Evolutionary conservation across 345 rosid genomes (phyloP).

Genomic region (Fremontodendron californicum): DNA sequence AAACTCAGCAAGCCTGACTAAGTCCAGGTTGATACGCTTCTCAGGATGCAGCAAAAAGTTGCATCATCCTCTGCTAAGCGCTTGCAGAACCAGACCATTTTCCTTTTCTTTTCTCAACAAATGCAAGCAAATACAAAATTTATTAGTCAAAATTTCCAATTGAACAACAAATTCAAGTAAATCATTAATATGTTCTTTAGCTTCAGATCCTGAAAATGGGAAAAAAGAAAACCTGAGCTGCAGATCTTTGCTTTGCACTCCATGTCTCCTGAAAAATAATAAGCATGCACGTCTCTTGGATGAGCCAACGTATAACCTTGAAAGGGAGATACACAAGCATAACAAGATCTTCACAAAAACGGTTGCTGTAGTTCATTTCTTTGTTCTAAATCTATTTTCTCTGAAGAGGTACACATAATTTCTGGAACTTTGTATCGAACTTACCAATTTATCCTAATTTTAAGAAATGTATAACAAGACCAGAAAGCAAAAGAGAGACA

Average conservation of each 20-base stretch:
- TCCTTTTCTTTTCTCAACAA: background rate
- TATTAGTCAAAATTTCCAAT: background rate
- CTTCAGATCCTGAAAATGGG: background rate
- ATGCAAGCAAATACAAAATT: background rate
- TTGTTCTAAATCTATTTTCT: background rate
- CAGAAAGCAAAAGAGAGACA: background rate
- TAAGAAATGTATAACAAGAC: background rate
- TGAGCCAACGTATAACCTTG: background rate
- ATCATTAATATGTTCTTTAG: background rate
- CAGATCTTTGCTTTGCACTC: background rate
- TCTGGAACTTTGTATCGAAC: background rate
- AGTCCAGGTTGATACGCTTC: background rate
- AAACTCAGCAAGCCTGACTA: background rate
- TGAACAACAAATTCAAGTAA: background rate
- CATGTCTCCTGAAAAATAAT: background rate
- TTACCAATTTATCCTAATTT: background rate
- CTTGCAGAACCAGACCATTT: background rate
- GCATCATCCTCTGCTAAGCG: background rate
- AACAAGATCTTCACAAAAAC: background rate
- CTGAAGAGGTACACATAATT: background rate
- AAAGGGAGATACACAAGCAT: background rate
- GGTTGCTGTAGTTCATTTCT: background rate
- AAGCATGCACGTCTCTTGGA: background rate
- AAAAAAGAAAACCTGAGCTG: background rate
- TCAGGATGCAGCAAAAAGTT: background rate